Base-by-base conservation (phyloP, 1,139 yeast species). In the Debaryomycetaceae sp. region DNA sequence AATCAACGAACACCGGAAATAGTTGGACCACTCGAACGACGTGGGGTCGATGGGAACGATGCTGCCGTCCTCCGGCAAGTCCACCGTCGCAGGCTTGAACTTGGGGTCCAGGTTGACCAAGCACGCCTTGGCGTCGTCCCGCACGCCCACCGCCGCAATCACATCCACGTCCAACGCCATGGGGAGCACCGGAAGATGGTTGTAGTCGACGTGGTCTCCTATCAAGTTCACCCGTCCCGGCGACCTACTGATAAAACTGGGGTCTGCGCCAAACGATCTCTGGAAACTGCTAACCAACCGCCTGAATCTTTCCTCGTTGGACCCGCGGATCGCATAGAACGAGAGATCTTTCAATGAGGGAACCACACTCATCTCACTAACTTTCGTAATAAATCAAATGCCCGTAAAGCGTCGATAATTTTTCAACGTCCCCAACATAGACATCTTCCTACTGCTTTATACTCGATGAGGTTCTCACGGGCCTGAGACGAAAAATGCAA, bases 151-250 rank as follows among this genome's bases (percentile, higher is more conserved):
- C 13, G 84, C 88, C 53, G 78, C 77, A 41, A 83, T 64, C 50
- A 84, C 78, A 56, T 84, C 90, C 17, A 72, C 75, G 45, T 81
- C 85, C 40, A 84, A 80, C 6, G 91, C 89, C 84, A 84, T 79
- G n/a, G 91, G 91, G 54, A 84, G 70, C 13, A 82, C 87, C 3
- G 87, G 75, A 58, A 81, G 84, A 57, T 76, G 75, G 49, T 81
- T 78, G 59, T 84, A 84, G 65, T 84, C 91, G 46, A 84, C 80
- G 58, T 84, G 91, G 52, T 84, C 91, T 36, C 91, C 91, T 49
- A 84, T 82, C 50, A 84, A 66, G 60, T 84, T 84, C 47, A 84
- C 91, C 55, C 91, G 68, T 36, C 91, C 91, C 4, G 91, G 91
- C 14, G 87, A 78, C 47, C 90, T 72, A 37, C 83, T 68, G 39